These are phyloP conservation scores for Penicillium daleae DNA, from an alignment of 495 filamentous ascomycete species.

Conservation along the genomic window DNA sequence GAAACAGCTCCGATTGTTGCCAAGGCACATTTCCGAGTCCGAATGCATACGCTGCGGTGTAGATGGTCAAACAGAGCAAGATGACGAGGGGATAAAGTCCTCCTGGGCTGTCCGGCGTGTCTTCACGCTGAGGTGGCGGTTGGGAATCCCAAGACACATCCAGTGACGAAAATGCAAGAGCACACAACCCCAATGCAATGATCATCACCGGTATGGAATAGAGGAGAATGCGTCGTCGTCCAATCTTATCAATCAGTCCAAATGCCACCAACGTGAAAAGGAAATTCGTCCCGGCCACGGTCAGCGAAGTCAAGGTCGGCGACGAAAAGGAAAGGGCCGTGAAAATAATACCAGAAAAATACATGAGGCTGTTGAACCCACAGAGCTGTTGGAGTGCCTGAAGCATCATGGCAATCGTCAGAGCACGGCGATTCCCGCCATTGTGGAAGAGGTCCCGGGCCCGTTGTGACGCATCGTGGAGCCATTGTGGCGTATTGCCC, in stretches of 20 bases:
- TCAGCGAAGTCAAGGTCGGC: conserved; percentile 80
- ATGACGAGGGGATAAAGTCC: conserved; percentile 53
- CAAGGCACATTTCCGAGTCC: conserved; percentile 93
- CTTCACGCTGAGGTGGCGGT: conserved; percentile 8
- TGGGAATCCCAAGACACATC: conserved; percentile 31
- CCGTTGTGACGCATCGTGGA: conserved; percentile 40
- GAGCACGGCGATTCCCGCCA: conserved; percentile 72
- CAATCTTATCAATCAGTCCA: conserved; percentile 76
- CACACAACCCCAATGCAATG: conserved; percentile 66
- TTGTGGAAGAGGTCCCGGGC: conserved; percentile 60
- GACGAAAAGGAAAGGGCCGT: conserved; percentile 74
- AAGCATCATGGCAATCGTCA: conserved; percentile 82
- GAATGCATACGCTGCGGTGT: conserved; percentile 81
- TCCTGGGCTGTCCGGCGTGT: conserved; percentile 10
- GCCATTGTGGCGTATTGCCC: conserved; percentile 29
- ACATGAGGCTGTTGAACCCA: conserved; percentile 95
- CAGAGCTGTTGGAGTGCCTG: conserved; percentile 90
- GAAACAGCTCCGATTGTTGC: conserved; percentile 92
- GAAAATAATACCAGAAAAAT: conserved; percentile 93
- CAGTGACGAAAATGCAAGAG: conserved; percentile 67
- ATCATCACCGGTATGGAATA: conserved; percentile 87
- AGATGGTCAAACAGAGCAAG: conserved; percentile 73
- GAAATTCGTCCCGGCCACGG: conserved; percentile 84
- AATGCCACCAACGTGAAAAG: conserved; percentile 78
- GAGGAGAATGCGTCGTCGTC: conserved; percentile 79